Conservation (phyloP, 768 basidiomycete species). For the Amanita rubescens region DNA sequence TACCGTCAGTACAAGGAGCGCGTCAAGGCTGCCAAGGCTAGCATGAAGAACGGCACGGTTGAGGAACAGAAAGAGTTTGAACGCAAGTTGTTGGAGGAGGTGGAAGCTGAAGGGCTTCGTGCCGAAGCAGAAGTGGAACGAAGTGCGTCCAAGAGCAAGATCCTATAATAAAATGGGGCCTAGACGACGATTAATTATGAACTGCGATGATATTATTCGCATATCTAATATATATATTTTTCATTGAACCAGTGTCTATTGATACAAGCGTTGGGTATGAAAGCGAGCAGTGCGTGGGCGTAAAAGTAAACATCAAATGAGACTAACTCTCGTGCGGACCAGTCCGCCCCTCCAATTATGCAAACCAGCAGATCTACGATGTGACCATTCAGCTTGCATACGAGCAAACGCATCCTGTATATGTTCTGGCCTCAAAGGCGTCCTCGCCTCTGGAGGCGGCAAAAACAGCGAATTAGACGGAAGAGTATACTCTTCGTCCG, state of each 20-base stretch:
- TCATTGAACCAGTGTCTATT: slow-evolving; percentile 3
- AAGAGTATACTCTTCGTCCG: slow-evolving; percentile 60
- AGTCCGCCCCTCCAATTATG: slow-evolving; percentile 86
- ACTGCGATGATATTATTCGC: too few relatives aligned
- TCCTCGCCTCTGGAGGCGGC: slow-evolving; percentile 74
- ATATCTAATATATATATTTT: slow-evolving; percentile 14
- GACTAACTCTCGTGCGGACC: slow-evolving; percentile 67
- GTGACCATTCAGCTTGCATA: slow-evolving; percentile 84
- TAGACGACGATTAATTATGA: background rate
- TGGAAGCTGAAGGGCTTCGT: slow-evolving; percentile 64
- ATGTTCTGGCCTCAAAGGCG: slow-evolving; percentile 73
- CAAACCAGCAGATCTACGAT: slow-evolving; percentile 79
- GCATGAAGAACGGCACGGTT: slow-evolving; percentile 44
- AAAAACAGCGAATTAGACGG: slow-evolving; percentile 72
- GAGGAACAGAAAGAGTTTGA: slow-evolving; percentile 51
- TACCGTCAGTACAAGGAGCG: slow-evolving; percentile 75
- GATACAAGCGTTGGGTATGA: background rate
- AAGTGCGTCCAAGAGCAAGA: slow-evolving; percentile 9
- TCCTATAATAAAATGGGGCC: background rate
- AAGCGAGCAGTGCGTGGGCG: too few relatives aligned
- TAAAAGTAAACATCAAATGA: slow-evolving; percentile 60
- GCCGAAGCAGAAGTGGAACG: slow-evolving; percentile 54
- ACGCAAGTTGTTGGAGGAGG: slow-evolving; percentile 55
- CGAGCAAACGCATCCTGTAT: slow-evolving; percentile 87
- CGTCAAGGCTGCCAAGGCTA: slow-evolving; percentile 52